Percentiles rank a stretch among this genome's conserved stretches.
Conservation (phyloP, 805 yeast species). For the Candida arabinofermentans region DNA sequence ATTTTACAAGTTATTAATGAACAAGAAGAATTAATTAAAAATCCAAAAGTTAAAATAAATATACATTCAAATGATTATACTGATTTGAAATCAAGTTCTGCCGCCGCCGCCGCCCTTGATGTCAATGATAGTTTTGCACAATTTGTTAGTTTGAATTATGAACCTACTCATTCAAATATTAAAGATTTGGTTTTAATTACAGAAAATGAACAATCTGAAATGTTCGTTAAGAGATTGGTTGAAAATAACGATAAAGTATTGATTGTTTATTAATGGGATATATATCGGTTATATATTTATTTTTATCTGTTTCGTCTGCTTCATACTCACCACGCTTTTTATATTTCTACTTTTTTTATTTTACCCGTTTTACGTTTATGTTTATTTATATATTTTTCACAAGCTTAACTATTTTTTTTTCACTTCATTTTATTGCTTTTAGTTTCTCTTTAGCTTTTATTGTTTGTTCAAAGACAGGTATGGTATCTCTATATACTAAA, state of each 20-base stretch:
- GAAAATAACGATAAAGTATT: conserved; percentile 22
- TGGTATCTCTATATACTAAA: too few species aligned
- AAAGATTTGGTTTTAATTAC: conserved; percentile 24
- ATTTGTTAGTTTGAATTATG: conserved; percentile 4
- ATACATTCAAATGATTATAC: conserved; percentile 1
- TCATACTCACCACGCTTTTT: too few species aligned
- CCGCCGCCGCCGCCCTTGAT: too few species aligned
- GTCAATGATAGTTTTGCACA: conserved; percentile 5
- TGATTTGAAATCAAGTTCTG: too few species aligned
- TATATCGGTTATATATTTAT: not conserved
- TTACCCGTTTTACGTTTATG: too few species aligned
- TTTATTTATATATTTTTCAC: too few species aligned
- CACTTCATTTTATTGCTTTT: too few species aligned
- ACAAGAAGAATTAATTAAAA: conserved; percentile 5
- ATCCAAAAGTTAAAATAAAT: conserved; percentile 9
- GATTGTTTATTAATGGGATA: conserved; percentile 14
- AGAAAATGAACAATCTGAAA: conserved; percentile 6
- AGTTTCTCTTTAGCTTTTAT: too few species aligned
- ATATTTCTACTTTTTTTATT: too few species aligned
- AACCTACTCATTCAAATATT: conserved; percentile 3
- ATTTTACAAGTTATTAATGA: conserved; percentile 7
- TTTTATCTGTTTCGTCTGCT: not conserved
- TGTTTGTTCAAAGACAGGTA: too few species aligned
- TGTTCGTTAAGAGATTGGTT: conserved; percentile 16
- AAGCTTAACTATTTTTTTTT: too few species aligned